These are phyloP conservation scores for Planoprotostelium fungivorum DNA, from an alignment of 78 protist species.

Conservation along the genomic window DNA sequence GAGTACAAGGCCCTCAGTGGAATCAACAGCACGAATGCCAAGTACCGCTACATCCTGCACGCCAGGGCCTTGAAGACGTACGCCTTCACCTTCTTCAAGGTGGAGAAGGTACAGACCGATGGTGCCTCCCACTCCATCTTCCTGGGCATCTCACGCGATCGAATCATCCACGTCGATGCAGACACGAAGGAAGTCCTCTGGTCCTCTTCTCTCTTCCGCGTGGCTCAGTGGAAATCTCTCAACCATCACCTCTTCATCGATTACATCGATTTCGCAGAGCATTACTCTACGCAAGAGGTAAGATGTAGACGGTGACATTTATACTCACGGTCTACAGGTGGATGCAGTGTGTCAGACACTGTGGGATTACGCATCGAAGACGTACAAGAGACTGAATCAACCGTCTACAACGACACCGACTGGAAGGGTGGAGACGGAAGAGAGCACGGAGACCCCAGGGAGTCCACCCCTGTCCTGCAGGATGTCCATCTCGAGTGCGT, in stretches of 20 bases:
- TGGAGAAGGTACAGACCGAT: not conserved
- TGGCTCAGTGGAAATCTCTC: not conserved
- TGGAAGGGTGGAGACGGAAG: too few relatives aligned
- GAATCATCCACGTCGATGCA: not conserved
- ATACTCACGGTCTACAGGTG: too few relatives aligned
- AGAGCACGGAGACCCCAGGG: not conserved
- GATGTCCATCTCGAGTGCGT: not conserved
- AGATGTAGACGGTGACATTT: too few relatives aligned
- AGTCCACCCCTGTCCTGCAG: not conserved
- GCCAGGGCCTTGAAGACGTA: constrained; percentile 54
- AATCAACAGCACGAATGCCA: constrained; percentile 51
- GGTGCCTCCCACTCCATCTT: constrained; percentile 69
- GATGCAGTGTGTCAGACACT: not conserved
- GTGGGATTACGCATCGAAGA: not conserved
- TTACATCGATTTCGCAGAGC: not conserved
- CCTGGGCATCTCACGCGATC: not conserved
- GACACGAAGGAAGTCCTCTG: not conserved
- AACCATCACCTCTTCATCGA: not conserved
- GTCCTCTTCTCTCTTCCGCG: not conserved
- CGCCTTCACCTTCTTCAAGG: constrained; percentile 53
- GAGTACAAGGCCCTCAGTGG: constrained; percentile 44
- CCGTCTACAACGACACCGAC: not conserved
- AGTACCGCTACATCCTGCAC: constrained; percentile 38
- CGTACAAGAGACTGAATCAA: not conserved
- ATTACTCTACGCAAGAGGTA: not conserved